phyloP scores from a whole-genome alignment of 331 rosid species.

The Acacia pycnantha region DNA sequence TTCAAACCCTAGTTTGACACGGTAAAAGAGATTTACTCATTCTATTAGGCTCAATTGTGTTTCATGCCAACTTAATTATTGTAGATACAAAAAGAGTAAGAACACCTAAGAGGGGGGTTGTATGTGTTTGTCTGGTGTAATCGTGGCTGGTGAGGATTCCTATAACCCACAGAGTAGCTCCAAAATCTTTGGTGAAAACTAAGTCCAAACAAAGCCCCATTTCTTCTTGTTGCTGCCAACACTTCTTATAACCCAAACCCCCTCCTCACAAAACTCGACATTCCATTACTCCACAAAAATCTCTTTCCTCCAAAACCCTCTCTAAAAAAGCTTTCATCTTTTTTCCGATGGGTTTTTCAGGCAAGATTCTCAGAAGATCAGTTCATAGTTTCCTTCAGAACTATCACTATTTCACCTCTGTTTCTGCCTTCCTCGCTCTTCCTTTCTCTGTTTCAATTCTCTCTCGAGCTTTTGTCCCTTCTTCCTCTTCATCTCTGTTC shows the following conservation, averaged over 20 bases:
- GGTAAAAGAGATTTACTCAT: background rate
- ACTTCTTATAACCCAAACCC: conserved; percentile 8
- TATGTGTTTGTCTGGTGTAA: background rate
- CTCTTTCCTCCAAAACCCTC: background rate
- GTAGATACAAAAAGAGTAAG: background rate
- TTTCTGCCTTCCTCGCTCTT: conserved; percentile 56
- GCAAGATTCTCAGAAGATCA: conserved; percentile 70
- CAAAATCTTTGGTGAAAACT: conserved; percentile 49
- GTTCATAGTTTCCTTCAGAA: conserved; percentile 67
- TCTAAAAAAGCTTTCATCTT: conserved; percentile 26
- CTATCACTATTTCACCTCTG: conserved; percentile 73
- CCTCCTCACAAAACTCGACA: background rate
- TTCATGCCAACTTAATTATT: background rate
- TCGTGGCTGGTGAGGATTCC: conserved; percentile 13
- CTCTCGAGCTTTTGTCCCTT: conserved; percentile 53
- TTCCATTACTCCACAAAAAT: conserved; percentile 4
- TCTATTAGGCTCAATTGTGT: background rate
- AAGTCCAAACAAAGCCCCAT: conserved; percentile 39
- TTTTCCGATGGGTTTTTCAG: conserved; percentile 52
- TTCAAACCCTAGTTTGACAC: background rate
- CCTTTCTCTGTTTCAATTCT: conserved; percentile 83
- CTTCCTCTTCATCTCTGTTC: conserved; percentile 42
- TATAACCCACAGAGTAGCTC: conserved; percentile 23
- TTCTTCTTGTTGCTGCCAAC: conserved; percentile 63
- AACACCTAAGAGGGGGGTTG: background rate